A percentile compares a stretch with the other conserved stretches of the same genome.
These are phyloP conservation scores for Monosporozyma servazzii DNA, from an alignment of 805 yeast species.

Conservation along the genomic window DNA sequence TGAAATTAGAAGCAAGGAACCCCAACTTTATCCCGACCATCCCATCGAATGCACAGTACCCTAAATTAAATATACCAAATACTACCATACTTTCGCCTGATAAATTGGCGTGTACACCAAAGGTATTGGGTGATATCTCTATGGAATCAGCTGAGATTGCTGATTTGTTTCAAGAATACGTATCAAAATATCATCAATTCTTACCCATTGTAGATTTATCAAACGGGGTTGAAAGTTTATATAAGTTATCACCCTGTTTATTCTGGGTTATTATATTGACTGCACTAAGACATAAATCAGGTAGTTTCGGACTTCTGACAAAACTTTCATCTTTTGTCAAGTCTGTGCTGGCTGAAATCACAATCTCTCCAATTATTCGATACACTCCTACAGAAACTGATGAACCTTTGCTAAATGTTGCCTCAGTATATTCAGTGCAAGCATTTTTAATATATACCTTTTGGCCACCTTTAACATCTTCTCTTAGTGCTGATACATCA, in stretches of 20 bases:
- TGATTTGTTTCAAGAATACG: slow-evolving; percentile 59
- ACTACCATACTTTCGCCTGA: background rate
- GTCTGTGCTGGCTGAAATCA: slow-evolving; percentile 71
- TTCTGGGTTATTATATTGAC: slow-evolving; percentile 92
- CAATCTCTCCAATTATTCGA: slow-evolving; percentile 84
- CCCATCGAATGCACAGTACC: background rate
- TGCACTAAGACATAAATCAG: slow-evolving; percentile 47
- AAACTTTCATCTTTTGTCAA: slow-evolving; percentile 61
- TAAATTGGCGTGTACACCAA: slow-evolving; percentile 42
- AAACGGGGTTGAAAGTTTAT: slow-evolving; percentile 74
- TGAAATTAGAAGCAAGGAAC: slow-evolving; percentile 1
- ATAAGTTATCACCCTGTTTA: slow-evolving; percentile 73
- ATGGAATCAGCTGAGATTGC: slow-evolving; percentile 50
- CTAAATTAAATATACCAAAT: background rate
- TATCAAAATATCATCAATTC: slow-evolving; percentile 66
- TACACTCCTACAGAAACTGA: slow-evolving; percentile 57
- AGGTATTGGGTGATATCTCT: slow-evolving; percentile 57
- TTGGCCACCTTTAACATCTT: slow-evolving; percentile 95
- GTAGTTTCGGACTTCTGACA: slow-evolving; percentile 39
- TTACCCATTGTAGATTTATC: slow-evolving; percentile 78
- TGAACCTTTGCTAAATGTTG: slow-evolving; percentile 74
- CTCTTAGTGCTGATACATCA: slow-evolving; percentile 86
- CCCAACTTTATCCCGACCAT: background rate
- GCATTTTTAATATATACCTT: slow-evolving; percentile 79
- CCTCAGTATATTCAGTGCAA: slow-evolving; percentile 88